Evolutionary conservation across 1,139 yeast genomes (phyloP), one percentile per base, ranked within the genome.

Genomic region (Geotrichum restrictum): DNA sequence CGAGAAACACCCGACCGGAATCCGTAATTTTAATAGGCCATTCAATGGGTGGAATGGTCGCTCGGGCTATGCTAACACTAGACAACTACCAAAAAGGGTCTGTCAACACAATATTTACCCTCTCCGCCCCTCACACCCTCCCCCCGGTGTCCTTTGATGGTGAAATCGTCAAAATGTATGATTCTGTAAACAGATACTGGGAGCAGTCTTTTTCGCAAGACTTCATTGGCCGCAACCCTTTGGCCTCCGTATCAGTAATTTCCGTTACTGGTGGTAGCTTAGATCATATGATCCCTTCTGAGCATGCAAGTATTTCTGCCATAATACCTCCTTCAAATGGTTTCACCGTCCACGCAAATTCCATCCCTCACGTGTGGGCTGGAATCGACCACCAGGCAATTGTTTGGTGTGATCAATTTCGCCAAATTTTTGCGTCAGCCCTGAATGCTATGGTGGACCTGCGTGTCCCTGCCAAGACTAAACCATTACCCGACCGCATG

Each of bases 11-110:
- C 24, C 24, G 10, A 10, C 88, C 89, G 0, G 69, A 67, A 32
- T 83, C 94, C 0, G 88, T 87, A 2, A 75, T 86, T 0, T 64
- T 87, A 0, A 62, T 87, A 2, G 95, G 85, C 1, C 95, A 87
- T 68, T 85, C 94, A 1, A 87, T 87, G 95, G 95, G 95, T 34
- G 96, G 96, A 1, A 78, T 88, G 11, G 95, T 88, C 1, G 82
- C 94, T 3, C 72, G 95, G 55, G 81, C 84, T 1, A 81, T 87
- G 83, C 72, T 85, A n/a, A 80, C 88, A 0, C 69, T 87, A 49
- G 83, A 85, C 1, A 85, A 85, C 61, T 86, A 85, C 63, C 59
- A 71, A 1, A 77, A 75, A 8, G 77, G 74, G n/a, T 82, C 94
- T 0, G 78, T 88, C 8, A 85, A 84, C 61, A 81, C 95, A 0